phyloP scores from a whole-genome alignment of 495 filamentous ascomycete species.

The Aspergillus nidulans region DNA sequence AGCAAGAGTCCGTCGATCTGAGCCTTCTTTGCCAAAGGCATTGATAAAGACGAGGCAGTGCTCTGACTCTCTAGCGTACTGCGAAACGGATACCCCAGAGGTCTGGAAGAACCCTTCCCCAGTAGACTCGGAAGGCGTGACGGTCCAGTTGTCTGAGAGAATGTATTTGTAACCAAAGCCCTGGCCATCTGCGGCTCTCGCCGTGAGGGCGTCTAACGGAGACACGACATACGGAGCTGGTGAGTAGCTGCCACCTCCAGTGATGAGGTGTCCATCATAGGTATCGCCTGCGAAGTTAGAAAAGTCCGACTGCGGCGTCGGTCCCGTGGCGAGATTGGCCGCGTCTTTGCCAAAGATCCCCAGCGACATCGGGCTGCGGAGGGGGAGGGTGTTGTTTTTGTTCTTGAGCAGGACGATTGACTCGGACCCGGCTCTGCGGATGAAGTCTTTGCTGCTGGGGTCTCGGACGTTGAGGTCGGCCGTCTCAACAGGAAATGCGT shows the following conservation, averaged over 20 bases:
- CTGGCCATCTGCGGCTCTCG: constrained; percentile 62
- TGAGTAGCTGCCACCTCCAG: not conserved
- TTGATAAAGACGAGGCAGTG: constrained; percentile 62
- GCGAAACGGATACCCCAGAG: constrained; percentile 28
- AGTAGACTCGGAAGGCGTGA: constrained; percentile 20
- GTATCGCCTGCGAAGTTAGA: not conserved
- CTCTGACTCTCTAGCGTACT: constrained; percentile 44
- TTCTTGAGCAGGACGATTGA: constrained; percentile 78
- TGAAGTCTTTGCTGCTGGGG: constrained; percentile 47
- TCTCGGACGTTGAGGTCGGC: constrained; percentile 1
- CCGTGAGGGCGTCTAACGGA: constrained; percentile 37
- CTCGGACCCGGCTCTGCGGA: constrained; percentile 53
- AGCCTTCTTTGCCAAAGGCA: constrained; percentile 53
- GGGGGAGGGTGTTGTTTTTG: constrained; percentile 54
- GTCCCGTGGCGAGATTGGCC: not conserved
- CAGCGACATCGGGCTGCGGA: constrained; percentile 51
- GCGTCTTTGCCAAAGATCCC: constrained; percentile 68
- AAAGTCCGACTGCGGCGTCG: not conserved
- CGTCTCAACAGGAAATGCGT: not conserved
- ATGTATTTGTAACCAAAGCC: constrained; percentile 23
- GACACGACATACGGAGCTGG: not conserved
- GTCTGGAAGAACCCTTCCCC: not conserved
- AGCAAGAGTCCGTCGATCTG: constrained; percentile 17
- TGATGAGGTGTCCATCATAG: not conserved
- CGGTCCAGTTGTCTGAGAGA: not conserved